Evolutionary conservation across 768 basidiomycete genomes (phyloP).

Genomic region (Cystobasidium onofrii): DNA sequence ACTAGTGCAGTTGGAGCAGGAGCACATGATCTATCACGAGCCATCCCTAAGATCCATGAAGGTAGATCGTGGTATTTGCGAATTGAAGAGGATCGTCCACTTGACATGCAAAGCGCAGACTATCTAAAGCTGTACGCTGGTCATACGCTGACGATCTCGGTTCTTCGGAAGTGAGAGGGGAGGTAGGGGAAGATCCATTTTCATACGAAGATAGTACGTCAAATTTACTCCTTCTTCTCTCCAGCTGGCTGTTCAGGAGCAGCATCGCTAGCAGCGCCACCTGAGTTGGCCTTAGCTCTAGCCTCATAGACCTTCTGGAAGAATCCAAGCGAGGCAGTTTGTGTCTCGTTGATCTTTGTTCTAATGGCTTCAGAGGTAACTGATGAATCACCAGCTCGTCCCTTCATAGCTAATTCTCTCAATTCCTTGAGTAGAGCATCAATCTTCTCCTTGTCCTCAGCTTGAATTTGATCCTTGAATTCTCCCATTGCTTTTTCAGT

Average conservation of each 20-base stretch:
- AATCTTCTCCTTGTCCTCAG: slow-evolving; percentile 87
- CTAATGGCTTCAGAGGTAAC: slow-evolving; percentile 79
- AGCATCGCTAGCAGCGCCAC: slow-evolving; percentile 43
- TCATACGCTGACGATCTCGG: too few species aligned
- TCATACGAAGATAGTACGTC: too few species aligned
- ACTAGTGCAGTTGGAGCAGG: not conserved
- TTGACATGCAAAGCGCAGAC: too few species aligned
- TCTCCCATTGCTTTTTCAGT: slow-evolving; percentile 98
- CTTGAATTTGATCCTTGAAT: slow-evolving; percentile 94
- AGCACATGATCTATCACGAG: not conserved
- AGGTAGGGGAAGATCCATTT: not conserved
- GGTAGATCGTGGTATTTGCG: too few species aligned
- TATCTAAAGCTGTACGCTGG: too few species aligned
- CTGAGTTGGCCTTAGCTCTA: slow-evolving; percentile 82
- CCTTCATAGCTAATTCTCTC: slow-evolving; percentile 79
- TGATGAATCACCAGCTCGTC: slow-evolving; percentile 70
- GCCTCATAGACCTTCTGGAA: slow-evolving; percentile 64
- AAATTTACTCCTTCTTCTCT: slow-evolving; percentile 66
- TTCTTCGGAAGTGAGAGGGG: too few species aligned
- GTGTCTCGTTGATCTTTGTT: slow-evolving; percentile 85
- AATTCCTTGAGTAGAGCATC: slow-evolving; percentile 75
- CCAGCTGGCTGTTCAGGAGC: slow-evolving; percentile 51
- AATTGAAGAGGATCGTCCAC: too few species aligned
- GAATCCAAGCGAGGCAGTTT: slow-evolving; percentile 85
- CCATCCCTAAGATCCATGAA: too few species aligned